Evolutionary conservation across 2,329 filamentous ascomycete genomes (phyloP).

Genomic region (Byssochlamys sp.): DNA sequence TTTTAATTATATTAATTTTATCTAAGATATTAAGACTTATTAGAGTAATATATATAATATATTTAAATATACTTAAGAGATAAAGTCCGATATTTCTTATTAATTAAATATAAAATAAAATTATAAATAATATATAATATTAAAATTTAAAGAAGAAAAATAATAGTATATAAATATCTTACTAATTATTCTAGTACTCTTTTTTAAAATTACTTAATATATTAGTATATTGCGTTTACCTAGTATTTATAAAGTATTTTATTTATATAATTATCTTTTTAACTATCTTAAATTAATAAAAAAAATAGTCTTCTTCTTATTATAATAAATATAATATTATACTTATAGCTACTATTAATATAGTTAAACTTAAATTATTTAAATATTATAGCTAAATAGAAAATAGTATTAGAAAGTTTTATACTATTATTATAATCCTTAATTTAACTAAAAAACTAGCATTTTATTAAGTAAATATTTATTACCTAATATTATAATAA

Average conservation of each 20-base stretch:
- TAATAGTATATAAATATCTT: not conserved
- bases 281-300: not conserved
- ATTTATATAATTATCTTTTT: not conserved
- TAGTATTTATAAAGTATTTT: not conserved
- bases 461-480: too few relatives aligned
- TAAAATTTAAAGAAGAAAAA: not conserved
- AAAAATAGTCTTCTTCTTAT: not conserved
- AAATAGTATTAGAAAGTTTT: too few relatives aligned
- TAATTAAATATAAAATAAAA: not conserved
- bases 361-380: too few relatives aligned
- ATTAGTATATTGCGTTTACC: too few relatives aligned
- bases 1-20: not conserved
- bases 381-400: too few relatives aligned
- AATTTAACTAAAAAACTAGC: too few relatives aligned
- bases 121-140: not conserved
- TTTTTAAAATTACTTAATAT: too few relatives aligned
- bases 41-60: not conserved
- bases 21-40: not conserved
- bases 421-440: too few relatives aligned
- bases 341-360: too few relatives aligned
- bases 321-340: not conserved
- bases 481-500: too few relatives aligned
- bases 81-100: not conserved
- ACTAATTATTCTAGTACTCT: not conserved
- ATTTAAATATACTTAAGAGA: not conserved